Evolutionary conservation across 768 basidiomycete species (phyloP), one percentile per base, ranked within the genome.

Genomic region (Kwoniella dejecticola): DNA sequence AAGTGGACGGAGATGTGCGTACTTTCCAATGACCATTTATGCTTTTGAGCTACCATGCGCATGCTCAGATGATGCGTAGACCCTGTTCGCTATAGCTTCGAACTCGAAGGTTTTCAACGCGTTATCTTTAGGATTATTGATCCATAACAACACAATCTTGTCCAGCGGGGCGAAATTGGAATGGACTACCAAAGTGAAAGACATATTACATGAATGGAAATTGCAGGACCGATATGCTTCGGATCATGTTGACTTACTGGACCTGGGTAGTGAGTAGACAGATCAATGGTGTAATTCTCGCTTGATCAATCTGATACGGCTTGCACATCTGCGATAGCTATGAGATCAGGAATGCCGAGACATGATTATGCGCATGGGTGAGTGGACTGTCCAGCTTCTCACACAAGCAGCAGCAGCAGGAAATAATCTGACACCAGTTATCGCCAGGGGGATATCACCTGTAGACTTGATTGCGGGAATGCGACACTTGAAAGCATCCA

Each of bases 81-180:
- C 73, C 2, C 55, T 67, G 12, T 71, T 73, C 54, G 40, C 58
- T 8, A 74, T 79, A 47, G 77, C 72, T 1, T 74, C 72, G 23
- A 77, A 72, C 48, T 73, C 74, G 1, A 79, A 79, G 57, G 58
- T 77, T 10, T 76, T 79, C 57, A 66, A 67, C 0, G 62, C 66
- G 0, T 27, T 74, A 4, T 48, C 71, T 1, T 33, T 72, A 10
- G 74, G 72, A 1, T 49, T 77, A 15, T 62, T 73, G n/a, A 55
- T 79, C 11, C 45, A 63, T n/a, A 64, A 70, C 30, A 47, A 57
- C 2, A 67, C 70, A 1, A 8, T 45, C 23, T 29, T 73, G 5
- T 56, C 65, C 12, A 60, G 57, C 45, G 74, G 66, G 1, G 45
- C 52, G 17, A 30, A 15, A 12, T 55, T 72, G 33, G 44, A 44